phyloP scores from a whole-genome alignment of 495 filamentous ascomycete genomes.

The Baudoinia panamericana region DNA sequence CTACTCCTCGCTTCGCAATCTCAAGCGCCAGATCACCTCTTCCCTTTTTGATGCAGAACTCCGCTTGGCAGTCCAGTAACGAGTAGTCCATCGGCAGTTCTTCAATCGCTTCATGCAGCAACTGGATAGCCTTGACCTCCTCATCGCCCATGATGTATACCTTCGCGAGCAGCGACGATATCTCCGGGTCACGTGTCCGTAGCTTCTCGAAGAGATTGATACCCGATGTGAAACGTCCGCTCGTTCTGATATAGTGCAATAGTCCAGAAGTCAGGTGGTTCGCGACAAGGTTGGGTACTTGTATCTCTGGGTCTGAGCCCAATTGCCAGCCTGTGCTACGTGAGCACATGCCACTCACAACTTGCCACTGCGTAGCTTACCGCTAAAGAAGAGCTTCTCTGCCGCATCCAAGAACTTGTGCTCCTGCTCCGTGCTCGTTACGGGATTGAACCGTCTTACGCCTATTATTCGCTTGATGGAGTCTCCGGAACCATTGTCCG shows the following conservation, averaged over 20 bases:
- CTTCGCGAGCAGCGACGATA: conserved; percentile 79
- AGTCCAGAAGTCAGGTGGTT: conserved; percentile 88
- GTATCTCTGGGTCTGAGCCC: conserved; percentile 91
- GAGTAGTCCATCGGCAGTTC: conserved; percentile 93
- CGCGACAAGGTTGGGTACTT: conserved; percentile 93
- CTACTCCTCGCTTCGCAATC: conserved; percentile 85
- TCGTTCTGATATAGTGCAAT: conserved; percentile 92
- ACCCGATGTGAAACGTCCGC: conserved; percentile 84
- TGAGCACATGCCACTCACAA: neutral
- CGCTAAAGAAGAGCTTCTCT: conserved; percentile 87
- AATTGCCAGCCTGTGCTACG: conserved; percentile 64
- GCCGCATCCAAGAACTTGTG: conserved; percentile 93
- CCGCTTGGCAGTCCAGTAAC: conserved; percentile 81
- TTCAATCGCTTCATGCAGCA: conserved; percentile 76
- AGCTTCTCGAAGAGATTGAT: conserved; percentile 98
- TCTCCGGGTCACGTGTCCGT: conserved; percentile 76
- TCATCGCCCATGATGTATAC: conserved; percentile 89
- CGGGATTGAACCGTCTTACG: conserved; percentile 87
- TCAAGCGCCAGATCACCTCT: conserved; percentile 74
- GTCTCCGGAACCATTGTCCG: conserved; percentile 85
- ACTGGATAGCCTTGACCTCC: conserved; percentile 82
- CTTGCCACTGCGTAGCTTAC: conserved; percentile 32
- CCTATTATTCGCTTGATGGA: conserved; percentile 87
- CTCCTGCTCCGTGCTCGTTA: conserved; percentile 92
- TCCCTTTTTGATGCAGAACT: conserved; percentile 84